Base-by-base conservation (phyloP, 805 yeast genomes). In the Lipomyces mesembrius region DNA sequence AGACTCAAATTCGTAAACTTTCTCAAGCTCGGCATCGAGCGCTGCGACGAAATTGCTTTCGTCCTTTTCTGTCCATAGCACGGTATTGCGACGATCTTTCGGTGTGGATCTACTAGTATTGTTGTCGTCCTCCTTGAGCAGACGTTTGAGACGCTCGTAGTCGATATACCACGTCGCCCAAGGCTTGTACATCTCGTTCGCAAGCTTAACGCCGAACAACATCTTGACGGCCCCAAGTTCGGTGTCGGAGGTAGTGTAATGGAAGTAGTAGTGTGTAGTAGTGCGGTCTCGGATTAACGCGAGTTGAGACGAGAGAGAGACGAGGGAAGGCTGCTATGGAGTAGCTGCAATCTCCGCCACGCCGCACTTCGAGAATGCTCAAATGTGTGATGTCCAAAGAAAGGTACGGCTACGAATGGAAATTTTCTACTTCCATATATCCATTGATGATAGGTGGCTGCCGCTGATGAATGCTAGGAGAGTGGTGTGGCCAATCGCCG, bases 121-220 rank as follows among this genome's bases (percentile, higher is more conserved):
- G 35, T 54, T 60, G 57, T 67, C 68, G 58, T 70, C 69, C 51
- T 70, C 86, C 75, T 91, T 89, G 75, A 95, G 80, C 71, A 87
- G 89, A 72, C 88, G 87, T 79, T 94, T 94, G 77, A 94, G 83
- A 76, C 91, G 97, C 79, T 94, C 98, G 76, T 94, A 94, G 61
- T 92, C 85, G 73, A 94, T 88, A 78, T 95, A 95, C 80, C 95
- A 95, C 81, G 89, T 84, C 77, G 85, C 89, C 99, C 99, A 94
- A 1, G 98, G 97, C 57, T 87, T 87, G 78, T 90, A 92, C 46
- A 87, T 86, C 77, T 93, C 98, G 71, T 86, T 87, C 62, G 88
- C 88, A 64, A 94, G 82, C 75, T 90, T 91, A 60, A 85, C 91
- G 62, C 96, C 96, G 75, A 94, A 94, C 63, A 94, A 79, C 98